Evolutionary conservation across 805 yeast genomes (phyloP), one percentile per base, ranked within the genome.

Genomic region (Naumovozyma baii): DNA sequence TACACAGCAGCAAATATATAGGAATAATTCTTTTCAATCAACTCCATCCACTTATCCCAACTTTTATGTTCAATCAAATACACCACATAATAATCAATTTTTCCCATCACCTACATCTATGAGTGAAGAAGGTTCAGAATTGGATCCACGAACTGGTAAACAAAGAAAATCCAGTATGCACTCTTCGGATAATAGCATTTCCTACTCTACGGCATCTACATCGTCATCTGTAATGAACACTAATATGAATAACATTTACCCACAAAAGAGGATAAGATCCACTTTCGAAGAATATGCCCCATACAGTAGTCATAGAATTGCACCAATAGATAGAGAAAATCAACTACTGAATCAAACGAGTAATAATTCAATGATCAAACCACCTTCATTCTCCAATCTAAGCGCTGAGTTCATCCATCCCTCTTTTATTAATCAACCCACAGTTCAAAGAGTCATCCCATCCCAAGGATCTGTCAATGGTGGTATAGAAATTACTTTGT

Each of bases 381-480:
- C 31, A 29, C 31, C 31, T 8, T 29, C 31, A 13, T 29, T 29
- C 31, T 9, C 31, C 15, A 9, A 29, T 13, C 15, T 29, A n/a
- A 29, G 31, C 13, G 31, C 31, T 13, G 31, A 29, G 13, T 29
- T 29, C 13, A 29, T 29, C 13, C 31, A 29, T 29, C 31, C 31
- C 7, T 29, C 31, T 15, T 40, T 22, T 56, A 28, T 30, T 3
- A 31, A 36, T 29, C 20, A 36, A 22, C 90, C 92, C 2, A 57
- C 71, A 0, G 80, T 88, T 40, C 88, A 85, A 57, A 71, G 94
- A 43, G 80, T 90, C 12, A 87, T 92, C 42, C 98, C 98, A 1
- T 80, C 90, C 0, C 92, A 84, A 59, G 98, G 98, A 2, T 92
- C 96, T 4, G 73, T 86, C 12, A 72, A 95, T 46, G 98, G 98